These are phyloP conservation scores for Saturnispora mendoncae DNA, from an alignment of 805 yeast species.

Conservation along the genomic window DNA sequence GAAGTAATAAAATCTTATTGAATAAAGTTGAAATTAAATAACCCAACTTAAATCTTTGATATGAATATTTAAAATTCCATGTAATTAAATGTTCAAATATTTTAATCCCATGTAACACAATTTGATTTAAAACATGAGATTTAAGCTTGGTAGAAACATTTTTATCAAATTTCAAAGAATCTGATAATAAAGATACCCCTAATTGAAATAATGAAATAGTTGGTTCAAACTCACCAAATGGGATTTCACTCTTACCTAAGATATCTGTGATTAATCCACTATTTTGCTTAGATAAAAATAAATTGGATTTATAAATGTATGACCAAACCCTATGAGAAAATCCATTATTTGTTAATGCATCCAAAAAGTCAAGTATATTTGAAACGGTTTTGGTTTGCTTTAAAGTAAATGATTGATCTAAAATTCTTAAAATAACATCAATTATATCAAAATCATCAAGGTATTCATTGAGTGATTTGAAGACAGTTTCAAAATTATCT, in stretches of 20 bases:
- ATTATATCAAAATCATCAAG: conserved; percentile 29
- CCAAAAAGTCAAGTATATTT: conserved; percentile 41
- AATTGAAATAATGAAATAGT: conserved; percentile 53
- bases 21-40: conserved; percentile 45
- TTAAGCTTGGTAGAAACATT: conserved; percentile 35
- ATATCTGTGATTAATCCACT: conserved; percentile 57
- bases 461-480: conserved; percentile 29
- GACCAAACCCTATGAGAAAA: conserved; percentile 73
- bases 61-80: conserved; percentile 54
- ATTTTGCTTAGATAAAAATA: conserved; percentile 52
- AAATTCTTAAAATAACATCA: conserved; percentile 54
- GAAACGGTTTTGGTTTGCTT: conserved; percentile 40
- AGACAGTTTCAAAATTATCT: conserved; percentile 22
- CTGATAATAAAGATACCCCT: conserved; percentile 42
- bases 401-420: conserved; percentile 57
- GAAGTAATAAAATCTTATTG: conserved; percentile 41
- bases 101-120: conserved; percentile 49
- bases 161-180: conserved; percentile 36
- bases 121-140: conserved; percentile 44
- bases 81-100: conserved; percentile 65
- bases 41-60: conserved; percentile 58
- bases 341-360: conserved; percentile 34
- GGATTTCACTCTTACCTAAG: conserved; percentile 65
- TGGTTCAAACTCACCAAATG: conserved; percentile 56
- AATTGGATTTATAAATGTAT: conserved; percentile 55